A percentile compares a stretch with the other conserved stretches of the same genome.
These are phyloP conservation scores for Candida verbasci DNA, from an alignment of 805 yeast species.

Conservation along the genomic window DNA sequence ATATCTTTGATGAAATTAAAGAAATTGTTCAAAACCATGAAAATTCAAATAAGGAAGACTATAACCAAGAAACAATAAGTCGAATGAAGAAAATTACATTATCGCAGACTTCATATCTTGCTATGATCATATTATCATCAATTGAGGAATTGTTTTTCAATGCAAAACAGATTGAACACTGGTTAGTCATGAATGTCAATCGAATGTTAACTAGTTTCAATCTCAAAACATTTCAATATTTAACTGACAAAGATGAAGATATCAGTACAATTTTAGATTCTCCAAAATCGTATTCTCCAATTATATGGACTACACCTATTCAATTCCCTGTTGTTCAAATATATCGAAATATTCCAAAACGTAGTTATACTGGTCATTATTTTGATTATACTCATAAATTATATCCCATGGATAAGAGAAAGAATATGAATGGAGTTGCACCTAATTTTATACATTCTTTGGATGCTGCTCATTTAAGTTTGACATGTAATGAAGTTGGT, in stretches of 20 bases:
- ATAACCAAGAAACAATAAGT: slow-evolving; percentile 6
- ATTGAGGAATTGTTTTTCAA: slow-evolving; percentile 27
- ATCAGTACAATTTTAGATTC: slow-evolving; percentile 12
- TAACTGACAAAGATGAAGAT: slow-evolving; percentile 1
- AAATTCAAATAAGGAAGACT: slow-evolving; percentile 7
- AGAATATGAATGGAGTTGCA: slow-evolving; percentile 35
- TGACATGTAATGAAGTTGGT: slow-evolving; percentile 27
- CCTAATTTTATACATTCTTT: slow-evolving; percentile 42
- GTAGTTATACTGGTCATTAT: slow-evolving; percentile 1
- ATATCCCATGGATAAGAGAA: slow-evolving; percentile 22
- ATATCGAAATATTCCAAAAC: slow-evolving; percentile 21
- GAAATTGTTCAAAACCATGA: slow-evolving; percentile 14
- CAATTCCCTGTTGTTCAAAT: slow-evolving; percentile 40
- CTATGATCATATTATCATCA: slow-evolving; percentile 19
- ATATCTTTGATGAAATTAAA: slow-evolving; percentile 22
- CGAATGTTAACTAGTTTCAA: slow-evolving; percentile 27
- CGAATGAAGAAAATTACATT: not conserved
- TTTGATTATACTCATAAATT: slow-evolving; percentile 5
- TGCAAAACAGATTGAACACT: slow-evolving; percentile 30
- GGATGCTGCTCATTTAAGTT: slow-evolving; percentile 35
- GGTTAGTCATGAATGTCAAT: slow-evolving; percentile 29
- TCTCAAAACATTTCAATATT: slow-evolving; percentile 9
- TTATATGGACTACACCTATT: slow-evolving; percentile 39
- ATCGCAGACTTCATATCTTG: slow-evolving; percentile 13
- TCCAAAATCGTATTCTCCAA: slow-evolving; percentile 22